Evolutionary conservation across 495 filamentous ascomycete genomes (phyloP).

Genomic region (Penicillium goetzii): DNA sequence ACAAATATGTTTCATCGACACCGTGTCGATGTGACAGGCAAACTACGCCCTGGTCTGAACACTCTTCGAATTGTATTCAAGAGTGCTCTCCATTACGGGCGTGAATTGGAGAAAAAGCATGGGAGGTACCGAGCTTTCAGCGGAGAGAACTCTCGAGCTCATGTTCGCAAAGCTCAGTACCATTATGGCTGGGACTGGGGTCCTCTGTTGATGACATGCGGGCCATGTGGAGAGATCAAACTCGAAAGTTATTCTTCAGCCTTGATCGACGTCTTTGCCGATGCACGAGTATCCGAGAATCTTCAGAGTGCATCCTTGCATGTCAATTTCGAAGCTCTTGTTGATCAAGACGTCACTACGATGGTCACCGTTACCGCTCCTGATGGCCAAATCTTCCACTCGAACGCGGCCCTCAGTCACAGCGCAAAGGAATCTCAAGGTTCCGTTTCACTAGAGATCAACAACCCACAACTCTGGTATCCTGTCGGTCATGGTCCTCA

Average conservation of each 20-base stretch:
- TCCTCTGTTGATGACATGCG: conserved; percentile 68
- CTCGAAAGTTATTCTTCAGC: background rate
- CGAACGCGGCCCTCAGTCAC: background rate
- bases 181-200: conserved; percentile 90
- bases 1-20: conserved; percentile 1
- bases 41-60: background rate
- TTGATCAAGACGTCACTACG: background rate
- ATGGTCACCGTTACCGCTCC: background rate
- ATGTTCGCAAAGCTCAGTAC: conserved; percentile 74
- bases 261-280: background rate
- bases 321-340: background rate
- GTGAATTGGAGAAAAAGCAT: conserved; percentile 40
- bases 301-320: background rate
- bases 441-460: background rate
- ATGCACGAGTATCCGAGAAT: background rate
- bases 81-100: conserved; percentile 40
- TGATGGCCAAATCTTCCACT: background rate
- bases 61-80: conserved; percentile 44
- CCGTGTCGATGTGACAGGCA: background rate
- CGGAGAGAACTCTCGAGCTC: conserved; percentile 65
- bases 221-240: conserved; percentile 69
- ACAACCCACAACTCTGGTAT: background rate
- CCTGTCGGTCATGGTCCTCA: background rate
- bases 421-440: background rate
- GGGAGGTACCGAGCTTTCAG: conserved; percentile 60